These are phyloP conservation scores for Diaporthe vaccinii DNA, from an alignment of 2,329 filamentous ascomycete species.

Conservation along the genomic window DNA sequence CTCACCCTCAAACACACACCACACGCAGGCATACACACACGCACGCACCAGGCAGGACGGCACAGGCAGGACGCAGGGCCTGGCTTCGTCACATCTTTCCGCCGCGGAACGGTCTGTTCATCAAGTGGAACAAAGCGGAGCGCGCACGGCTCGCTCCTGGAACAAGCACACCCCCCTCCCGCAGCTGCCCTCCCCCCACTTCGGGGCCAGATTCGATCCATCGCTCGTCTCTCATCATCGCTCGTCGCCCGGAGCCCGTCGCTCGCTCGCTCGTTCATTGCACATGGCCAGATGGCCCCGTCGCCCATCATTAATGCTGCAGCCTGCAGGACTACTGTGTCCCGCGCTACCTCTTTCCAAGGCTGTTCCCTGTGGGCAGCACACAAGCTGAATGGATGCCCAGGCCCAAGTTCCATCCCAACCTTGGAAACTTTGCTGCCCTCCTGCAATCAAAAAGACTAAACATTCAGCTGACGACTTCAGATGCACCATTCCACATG, in stretches of 20 bases:
- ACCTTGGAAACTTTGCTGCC: conserved; percentile 25
- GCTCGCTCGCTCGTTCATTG: conserved; percentile 4
- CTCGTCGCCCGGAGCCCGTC: conserved; percentile 1
- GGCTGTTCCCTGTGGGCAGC: conserved; percentile 22
- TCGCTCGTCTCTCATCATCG: conserved; percentile 33
- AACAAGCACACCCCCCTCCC: conserved; percentile 18
- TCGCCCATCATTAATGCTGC: conserved; percentile 14
- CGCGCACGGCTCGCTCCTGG: conserved; percentile 28
- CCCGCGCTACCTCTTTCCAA: conserved; percentile 13
- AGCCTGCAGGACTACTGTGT: conserved; percentile 8
- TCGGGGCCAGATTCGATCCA: conserved; percentile 35
- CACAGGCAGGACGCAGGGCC: conserved; percentile 13
- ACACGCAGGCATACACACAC: not conserved
- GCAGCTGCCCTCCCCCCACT: not conserved
- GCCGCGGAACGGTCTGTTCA: conserved; percentile 32
- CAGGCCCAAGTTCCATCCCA: conserved; percentile 30
- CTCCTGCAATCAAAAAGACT: conserved; percentile 41
- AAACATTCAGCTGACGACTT: conserved; percentile 40
- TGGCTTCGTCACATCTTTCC: conserved; percentile 32
- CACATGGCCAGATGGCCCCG: conserved; percentile 24
- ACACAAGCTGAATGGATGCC: conserved; percentile 28
- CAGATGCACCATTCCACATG: conserved; percentile 39
- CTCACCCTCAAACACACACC: not conserved
- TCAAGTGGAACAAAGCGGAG: conserved; percentile 30
- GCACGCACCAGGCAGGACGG: not conserved